These are phyloP conservation scores for Aurantiochytrium sp. DNA, from an alignment of 108 stramenopile genomes.

Conservation along the genomic window DNA sequence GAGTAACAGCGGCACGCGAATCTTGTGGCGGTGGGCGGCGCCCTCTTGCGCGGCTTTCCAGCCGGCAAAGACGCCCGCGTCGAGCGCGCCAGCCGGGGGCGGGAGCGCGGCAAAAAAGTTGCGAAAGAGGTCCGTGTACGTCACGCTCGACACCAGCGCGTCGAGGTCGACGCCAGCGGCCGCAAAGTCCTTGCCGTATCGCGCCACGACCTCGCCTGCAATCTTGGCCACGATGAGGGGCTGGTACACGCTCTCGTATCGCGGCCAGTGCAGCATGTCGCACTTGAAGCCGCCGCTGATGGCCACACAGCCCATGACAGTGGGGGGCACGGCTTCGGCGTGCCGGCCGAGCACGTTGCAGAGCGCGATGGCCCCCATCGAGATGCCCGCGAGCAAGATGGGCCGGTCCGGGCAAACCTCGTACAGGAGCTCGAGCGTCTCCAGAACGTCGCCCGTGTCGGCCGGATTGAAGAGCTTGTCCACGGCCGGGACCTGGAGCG, in stretches of 20 bases:
- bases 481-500: background rate
- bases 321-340: background rate
- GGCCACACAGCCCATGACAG: background rate
- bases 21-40: background rate
- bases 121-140: background rate
- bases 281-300: conserved; percentile 6
- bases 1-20: background rate
- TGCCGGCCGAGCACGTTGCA: background rate
- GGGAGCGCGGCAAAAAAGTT: background rate
- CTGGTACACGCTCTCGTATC: background rate
- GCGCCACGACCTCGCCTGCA: background rate
- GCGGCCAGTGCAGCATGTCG: background rate
- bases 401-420: background rate
- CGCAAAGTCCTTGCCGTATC: background rate
- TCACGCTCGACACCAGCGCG: background rate
- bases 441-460: background rate
- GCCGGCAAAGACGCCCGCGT: background rate
- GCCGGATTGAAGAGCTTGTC: background rate
- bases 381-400: background rate
- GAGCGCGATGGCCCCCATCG: background rate
- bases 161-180: background rate
- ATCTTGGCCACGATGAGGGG: background rate
- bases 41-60: conserved; percentile 24
- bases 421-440: background rate
- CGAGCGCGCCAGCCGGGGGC: background rate